Conservation (phyloP, 164 flowering plant species). For the Nymphaea thermarum region DNA sequence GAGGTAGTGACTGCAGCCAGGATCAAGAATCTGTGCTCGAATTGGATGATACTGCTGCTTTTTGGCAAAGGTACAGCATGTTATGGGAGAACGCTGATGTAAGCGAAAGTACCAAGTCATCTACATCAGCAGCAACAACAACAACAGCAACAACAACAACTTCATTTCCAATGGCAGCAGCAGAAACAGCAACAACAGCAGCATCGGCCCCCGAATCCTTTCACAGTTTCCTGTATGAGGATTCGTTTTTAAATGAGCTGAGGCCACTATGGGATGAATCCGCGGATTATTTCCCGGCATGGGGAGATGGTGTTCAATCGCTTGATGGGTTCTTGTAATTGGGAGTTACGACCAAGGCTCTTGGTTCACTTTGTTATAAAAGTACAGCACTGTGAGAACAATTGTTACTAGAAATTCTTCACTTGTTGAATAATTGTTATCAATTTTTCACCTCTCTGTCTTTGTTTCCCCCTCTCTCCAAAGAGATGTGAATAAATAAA, state of each 20-base stretch:
- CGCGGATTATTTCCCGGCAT: constrained; percentile 34
- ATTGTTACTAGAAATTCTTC: neutral
- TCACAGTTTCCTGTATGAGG: constrained; percentile 18
- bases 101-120: constrained; percentile 8
- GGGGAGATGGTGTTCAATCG: constrained; percentile 28
- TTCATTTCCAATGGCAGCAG: constrained; percentile 8
- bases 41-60: constrained; percentile 9
- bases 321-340: constrained; percentile 25
- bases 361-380: neutral
- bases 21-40: constrained; percentile 10
- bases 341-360: neutral
- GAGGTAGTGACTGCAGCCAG: neutral
- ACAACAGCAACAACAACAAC: constrained; percentile 9
- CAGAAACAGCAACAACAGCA: constrained; percentile 7
- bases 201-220: constrained; percentile 15
- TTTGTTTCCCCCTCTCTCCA: neutral
- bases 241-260: constrained; percentile 17
- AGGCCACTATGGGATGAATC: constrained; percentile 30
- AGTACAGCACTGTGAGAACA: neutral
- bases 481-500: neutral
- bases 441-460: neutral
- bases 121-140: neutral
- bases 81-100: constrained; percentile 18
- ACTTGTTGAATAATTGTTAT: too few relatives aligned
- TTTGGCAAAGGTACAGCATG: constrained; percentile 16